phyloP scores from a whole-genome alignment of 2,329 filamentous ascomycete species.

The Furcasterigmium furcatum region DNA sequence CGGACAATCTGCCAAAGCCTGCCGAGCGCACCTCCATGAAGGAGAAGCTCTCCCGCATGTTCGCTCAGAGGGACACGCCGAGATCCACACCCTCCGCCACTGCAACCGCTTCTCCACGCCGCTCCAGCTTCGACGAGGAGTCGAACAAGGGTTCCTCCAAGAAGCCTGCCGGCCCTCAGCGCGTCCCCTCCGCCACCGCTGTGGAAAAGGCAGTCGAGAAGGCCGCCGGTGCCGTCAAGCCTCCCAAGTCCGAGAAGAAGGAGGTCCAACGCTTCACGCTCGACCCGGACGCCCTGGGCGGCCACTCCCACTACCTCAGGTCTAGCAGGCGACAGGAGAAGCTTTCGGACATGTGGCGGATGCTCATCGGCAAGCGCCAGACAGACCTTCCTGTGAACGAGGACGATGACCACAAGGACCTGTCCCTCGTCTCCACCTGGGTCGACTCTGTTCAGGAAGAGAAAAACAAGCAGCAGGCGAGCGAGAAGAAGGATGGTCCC shows the following conservation, averaged over 20 bases:
- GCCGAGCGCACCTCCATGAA: slow-evolving; percentile 60
- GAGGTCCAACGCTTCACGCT: slow-evolving; percentile 47
- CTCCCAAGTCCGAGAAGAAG: slow-evolving; percentile 28
- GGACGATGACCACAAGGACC: slow-evolving; percentile 62
- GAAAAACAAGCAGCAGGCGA: slow-evolving; percentile 64
- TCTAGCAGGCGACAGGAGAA: slow-evolving; percentile 93
- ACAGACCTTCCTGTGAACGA: slow-evolving; percentile 44
- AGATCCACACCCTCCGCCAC: slow-evolving; percentile 23
- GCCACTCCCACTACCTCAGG: slow-evolving; percentile 85
- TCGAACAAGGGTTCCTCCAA: slow-evolving; percentile 22
- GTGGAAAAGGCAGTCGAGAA: slow-evolving; percentile 23
- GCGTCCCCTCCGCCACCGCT: slow-evolving; percentile 20
- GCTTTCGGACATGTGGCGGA: slow-evolving; percentile 85
- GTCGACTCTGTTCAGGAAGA: slow-evolving; percentile 91
- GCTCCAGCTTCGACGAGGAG: slow-evolving; percentile 27
- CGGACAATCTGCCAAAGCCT: slow-evolving; percentile 26
- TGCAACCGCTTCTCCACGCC: slow-evolving; percentile 17
- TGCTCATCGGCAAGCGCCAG: slow-evolving; percentile 80
- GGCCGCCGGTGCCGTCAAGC: slow-evolving; percentile 25
- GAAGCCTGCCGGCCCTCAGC: slow-evolving; percentile 35
- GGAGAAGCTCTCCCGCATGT: slow-evolving; percentile 63
- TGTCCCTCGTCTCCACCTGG: slow-evolving; percentile 94
- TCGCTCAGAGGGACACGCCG: slow-evolving; percentile 40
- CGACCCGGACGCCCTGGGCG: slow-evolving; percentile 54
- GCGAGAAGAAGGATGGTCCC: slow-evolving; percentile 74